phyloP scores from a whole-genome alignment of 495 filamentous ascomycete species.

The Penicillium malachiteum region DNA sequence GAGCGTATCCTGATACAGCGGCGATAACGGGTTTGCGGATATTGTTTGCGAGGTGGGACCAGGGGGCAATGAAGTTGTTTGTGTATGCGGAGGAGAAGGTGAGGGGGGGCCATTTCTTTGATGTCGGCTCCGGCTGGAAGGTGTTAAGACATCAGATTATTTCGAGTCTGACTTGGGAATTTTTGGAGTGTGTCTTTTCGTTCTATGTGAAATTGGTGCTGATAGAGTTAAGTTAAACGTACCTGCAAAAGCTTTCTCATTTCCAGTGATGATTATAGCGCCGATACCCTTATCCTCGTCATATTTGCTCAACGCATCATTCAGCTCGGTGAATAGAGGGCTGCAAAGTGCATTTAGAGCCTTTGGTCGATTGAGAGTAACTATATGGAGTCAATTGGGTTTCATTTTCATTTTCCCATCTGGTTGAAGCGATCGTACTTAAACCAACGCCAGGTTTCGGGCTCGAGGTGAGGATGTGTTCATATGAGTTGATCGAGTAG shows the following conservation, averaged over 20 bases:
- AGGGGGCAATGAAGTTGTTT: conserved; percentile 86
- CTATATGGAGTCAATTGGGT: conserved; percentile 38
- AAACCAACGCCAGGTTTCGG: conserved; percentile 87
- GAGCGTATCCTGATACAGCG: conserved; percentile 89
- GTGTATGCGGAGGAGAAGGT: conserved; percentile 84
- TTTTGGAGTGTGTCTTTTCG: too few species aligned
- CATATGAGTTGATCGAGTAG: conserved; percentile 68
- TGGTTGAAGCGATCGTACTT: conserved; percentile 50
- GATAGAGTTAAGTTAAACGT: conserved; percentile 5
- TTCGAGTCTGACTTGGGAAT: too few species aligned
- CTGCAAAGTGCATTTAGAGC: conserved; percentile 89
- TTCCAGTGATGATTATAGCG: conserved; percentile 84
- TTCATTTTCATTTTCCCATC: conserved; percentile 2
- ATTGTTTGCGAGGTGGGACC: conserved; percentile 76
- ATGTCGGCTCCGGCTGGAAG: conserved; percentile 93
- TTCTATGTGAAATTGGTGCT: not conserved
- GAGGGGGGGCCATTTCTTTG: conserved; percentile 93
- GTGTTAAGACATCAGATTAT: too few species aligned
- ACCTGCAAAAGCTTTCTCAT: conserved; percentile 81
- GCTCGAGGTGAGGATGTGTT: conserved; percentile 74
- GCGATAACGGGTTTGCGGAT: conserved; percentile 92
- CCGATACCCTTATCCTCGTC: conserved; percentile 67
- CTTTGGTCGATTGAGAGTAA: conserved; percentile 94
- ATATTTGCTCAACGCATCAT: conserved; percentile 71
- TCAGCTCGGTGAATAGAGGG: conserved; percentile 86